These are phyloP conservation scores for Syzygium jambos DNA, from an alignment of 345 rosid genomes.

Conservation along the genomic window DNA sequence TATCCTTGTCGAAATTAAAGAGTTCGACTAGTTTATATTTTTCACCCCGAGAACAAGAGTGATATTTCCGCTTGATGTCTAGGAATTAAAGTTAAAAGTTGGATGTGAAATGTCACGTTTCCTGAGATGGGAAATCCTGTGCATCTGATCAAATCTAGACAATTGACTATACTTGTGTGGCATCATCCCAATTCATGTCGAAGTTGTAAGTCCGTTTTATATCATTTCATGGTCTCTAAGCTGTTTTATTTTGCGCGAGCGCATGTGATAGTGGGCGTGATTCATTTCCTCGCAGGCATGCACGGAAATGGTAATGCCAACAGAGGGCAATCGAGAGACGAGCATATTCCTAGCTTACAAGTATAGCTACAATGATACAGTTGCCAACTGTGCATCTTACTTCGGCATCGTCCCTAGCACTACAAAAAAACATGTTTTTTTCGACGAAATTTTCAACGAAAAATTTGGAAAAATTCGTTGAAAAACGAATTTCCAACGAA, in stretches of 20 bases:
- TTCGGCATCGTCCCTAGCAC: slow-evolving; percentile 22
- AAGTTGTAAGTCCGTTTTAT: background rate
- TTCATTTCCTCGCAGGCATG: slow-evolving; percentile 30
- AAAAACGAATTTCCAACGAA: too few species aligned
- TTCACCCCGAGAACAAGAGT: too few species aligned
- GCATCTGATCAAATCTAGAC: background rate
- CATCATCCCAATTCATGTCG: background rate
- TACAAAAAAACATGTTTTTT: too few species aligned
- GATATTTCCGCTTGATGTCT: too few species aligned
- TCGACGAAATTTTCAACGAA: too few species aligned
- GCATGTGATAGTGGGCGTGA: background rate
- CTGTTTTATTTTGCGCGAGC: background rate
- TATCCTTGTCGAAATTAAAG: too few species aligned
- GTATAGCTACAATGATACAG: slow-evolving; percentile 13
- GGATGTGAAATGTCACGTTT: background rate
- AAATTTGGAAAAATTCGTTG: too few species aligned
- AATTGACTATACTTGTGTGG: background rate
- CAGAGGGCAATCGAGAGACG: slow-evolving; percentile 19
- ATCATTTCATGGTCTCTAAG: background rate
- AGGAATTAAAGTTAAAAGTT: background rate
- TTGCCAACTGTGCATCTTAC: background rate
- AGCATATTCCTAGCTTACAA: slow-evolving; percentile 35
- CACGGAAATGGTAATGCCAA: slow-evolving; percentile 53
- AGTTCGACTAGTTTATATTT: too few species aligned
- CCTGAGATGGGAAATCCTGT: background rate